Evolutionary conservation across 306 rosid species (phyloP), one percentile per base, ranked within the genome.

Genomic region (Carpinus fangiana): DNA sequence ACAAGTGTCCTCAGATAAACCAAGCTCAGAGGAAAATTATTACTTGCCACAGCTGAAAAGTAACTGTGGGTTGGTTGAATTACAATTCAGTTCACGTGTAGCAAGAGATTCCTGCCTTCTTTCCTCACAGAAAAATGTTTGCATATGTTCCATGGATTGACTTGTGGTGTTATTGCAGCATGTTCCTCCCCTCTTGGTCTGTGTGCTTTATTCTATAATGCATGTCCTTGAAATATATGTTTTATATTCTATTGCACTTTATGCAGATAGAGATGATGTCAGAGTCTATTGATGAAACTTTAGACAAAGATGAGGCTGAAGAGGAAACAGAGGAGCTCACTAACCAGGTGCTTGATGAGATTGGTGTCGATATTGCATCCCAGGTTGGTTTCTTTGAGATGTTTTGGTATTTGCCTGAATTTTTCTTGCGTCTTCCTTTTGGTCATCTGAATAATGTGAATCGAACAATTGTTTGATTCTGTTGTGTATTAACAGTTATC

Each of bases 321-420:
- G 98, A 94, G 88, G 98, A 92, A 87, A 90, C 98, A 16, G 98
- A 94, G 80, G 97, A 94, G 81, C 98, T 94, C 73, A 94, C 98
- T 36, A 92, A 92, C 87, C 98, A 94, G 98, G 98, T 94, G 84
- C 97, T 94, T 18, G 98, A 94, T 86, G 98, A 94, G 90, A 94
- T 94, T 83, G 98, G 98, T 78, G 98, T 94, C 78, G 98, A 92
- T 82, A 89, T 94, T 74, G 98, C 97, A 86, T 90, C 98, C 66
- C 98, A 94, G 97, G 98, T 92, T 81, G 51, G 89, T 84, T 75
- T 66, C 54, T 84, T 64, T 53, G 69, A 54, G 71, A 41, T 70
- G 54, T 12, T 36, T 53, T 48, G n/a, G 10, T 18, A 26, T 74
- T 74, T 62, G 60, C 78, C 28, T 75, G 72, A 20, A 6, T 68